Base-by-base conservation (phyloP, 31 red algal species). In the Pterothamnion heteromorphum region DNA sequence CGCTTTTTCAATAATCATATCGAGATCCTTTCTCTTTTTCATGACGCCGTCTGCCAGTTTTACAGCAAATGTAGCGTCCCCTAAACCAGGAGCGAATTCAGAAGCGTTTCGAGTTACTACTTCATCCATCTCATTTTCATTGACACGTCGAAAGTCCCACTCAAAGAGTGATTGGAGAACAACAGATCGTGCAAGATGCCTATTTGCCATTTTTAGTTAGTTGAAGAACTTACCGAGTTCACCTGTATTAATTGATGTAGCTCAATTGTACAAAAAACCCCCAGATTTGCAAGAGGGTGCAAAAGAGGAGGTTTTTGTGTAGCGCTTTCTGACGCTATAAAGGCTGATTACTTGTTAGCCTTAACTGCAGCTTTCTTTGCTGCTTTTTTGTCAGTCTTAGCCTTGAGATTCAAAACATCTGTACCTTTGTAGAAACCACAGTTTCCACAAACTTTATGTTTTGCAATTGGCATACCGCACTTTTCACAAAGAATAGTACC, bases 361-460 rank as follows among this genome's bases (percentile, higher is more conserved):
- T 41, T 41, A 41, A 41, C 38, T 76, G 23, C 23, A 26, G 72
- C 72, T 76, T 76, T 32, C 23, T 30, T 32, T 76, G 30, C 72
- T 76, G 23, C 72, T 76, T 26, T 32, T 30, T 26, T 76, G 23
- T 76, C 72, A 76, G 72, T 32, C 72, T 76, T 76, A 76, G 72
- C 30, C 30, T 76, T 76, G 23, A 30, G 23, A 32, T 26, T 32
- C 23, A 76, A 30, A 76, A 76, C 30, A 30, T 76, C 26, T 26
- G 23, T 76, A 30, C 72, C 72, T 76, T 76, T 76, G 72, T 76
- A 76, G 72, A 30, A 32, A 76, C 72, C 72, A 76, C 72, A 76
- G 30, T 32, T 32, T 76, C 30, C 30, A 76, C 72, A 76, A 26
- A 76, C 72, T 30, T 76, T 76, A 32, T 76, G 72, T 76, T 32